Conservation (phyloP, 192 early-diverging fungal species). For the Pecoramyces ruminantium region DNA sequence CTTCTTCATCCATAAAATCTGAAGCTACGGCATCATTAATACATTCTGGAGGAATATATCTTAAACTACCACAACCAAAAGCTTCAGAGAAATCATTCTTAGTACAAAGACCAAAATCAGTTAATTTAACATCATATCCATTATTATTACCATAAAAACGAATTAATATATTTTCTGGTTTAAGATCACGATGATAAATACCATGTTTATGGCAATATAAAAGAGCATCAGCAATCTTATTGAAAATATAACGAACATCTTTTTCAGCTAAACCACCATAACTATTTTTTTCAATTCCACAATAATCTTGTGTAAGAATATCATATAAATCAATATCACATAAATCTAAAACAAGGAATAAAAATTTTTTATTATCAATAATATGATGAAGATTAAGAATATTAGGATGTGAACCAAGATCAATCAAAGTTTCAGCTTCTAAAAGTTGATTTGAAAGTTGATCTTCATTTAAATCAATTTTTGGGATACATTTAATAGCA, state of each 20-base stretch:
- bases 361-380: neutral
- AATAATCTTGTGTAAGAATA: neutral
- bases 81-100: slow-evolving; percentile 51
- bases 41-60: slow-evolving; percentile 72
- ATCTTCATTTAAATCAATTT: neutral
- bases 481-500: neutral
- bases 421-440: neutral
- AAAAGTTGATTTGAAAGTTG: neutral
- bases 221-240: slow-evolving; percentile 60
- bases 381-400: neutral
- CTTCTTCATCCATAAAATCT: neutral
- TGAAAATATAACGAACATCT: neutral
- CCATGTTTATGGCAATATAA: slow-evolving; percentile 53
- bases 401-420: neutral
- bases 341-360: neutral
- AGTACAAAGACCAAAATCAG: slow-evolving; percentile 8
- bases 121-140: neutral
- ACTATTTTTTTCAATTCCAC: neutral
- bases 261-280: neutral
- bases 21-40: neutral
- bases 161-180: slow-evolving; percentile 47
- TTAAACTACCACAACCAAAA: slow-evolving; percentile 69
- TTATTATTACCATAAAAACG: neutral
- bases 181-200: slow-evolving; percentile 84
- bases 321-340: neutral